Conservation (phyloP, 768 basidiomycete genomes). For the Hemileccinum rubropunctum region DNA sequence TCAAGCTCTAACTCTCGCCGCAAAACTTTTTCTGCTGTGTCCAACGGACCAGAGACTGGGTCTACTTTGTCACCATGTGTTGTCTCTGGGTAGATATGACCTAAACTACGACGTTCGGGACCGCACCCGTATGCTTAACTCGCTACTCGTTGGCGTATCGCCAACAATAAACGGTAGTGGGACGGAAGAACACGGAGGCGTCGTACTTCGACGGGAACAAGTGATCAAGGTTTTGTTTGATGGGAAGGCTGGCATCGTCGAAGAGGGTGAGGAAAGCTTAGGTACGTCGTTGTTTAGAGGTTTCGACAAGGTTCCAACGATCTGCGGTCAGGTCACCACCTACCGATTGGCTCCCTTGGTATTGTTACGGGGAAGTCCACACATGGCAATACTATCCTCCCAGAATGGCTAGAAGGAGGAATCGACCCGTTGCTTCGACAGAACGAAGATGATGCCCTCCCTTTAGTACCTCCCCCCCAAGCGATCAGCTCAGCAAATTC, state of each 20-base stretch:
- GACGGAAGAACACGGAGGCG: slow-evolving; percentile 58
- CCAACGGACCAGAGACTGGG: slow-evolving; percentile 49
- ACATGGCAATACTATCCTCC: slow-evolving; percentile 45
- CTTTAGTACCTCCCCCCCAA: slow-evolving; percentile 29
- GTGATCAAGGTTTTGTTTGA: slow-evolving; percentile 76
- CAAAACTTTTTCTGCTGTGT: slow-evolving; percentile 75
- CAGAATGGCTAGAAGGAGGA: slow-evolving; percentile 88
- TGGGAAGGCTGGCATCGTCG: slow-evolving; percentile 55
- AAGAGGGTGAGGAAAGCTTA: slow-evolving; percentile 34
- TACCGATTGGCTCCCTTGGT: slow-evolving; percentile 64
- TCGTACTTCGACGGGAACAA: slow-evolving; percentile 80
- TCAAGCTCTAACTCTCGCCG: slow-evolving; percentile 81
- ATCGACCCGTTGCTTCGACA: slow-evolving; percentile 78
- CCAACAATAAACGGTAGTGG: slow-evolving; percentile 36
- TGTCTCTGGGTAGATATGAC: slow-evolving; percentile 87
- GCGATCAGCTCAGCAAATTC: slow-evolving; percentile 41
- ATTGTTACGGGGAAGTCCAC: slow-evolving; percentile 55
- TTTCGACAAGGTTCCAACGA: slow-evolving; percentile 4
- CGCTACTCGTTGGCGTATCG: slow-evolving; percentile 59
- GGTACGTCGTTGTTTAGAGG: slow-evolving; percentile 24
- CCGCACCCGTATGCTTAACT: slow-evolving; percentile 74
- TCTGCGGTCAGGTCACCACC: slow-evolving; percentile 33
- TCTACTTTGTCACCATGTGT: slow-evolving; percentile 67
- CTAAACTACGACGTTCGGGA: slow-evolving; percentile 87
- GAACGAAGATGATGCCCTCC: slow-evolving; percentile 50